Percentiles rank a stretch among this genome's conserved stretches.
These are phyloP conservation scores for Schizonepeta tenuifolia DNA, from an alignment of 257 asterid genomes.

Conservation along the genomic window DNA sequence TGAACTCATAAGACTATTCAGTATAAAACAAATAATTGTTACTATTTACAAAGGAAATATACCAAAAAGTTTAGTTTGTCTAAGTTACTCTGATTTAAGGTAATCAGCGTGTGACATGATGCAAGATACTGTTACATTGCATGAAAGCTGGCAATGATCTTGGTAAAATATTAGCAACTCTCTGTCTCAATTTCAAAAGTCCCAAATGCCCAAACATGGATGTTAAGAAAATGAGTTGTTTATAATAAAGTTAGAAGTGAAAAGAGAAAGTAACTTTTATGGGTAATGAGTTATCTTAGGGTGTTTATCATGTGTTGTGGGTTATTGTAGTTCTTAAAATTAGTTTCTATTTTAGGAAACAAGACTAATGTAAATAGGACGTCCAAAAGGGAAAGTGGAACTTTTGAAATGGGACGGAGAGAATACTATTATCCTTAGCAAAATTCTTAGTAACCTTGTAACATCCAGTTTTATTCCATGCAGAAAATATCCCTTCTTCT, in stretches of 20 bases:
- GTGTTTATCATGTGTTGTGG: too few relatives aligned
- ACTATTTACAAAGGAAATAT: neutral
- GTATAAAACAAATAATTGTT: neutral
- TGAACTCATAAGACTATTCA: constrained; percentile 9
- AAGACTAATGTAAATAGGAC: too few relatives aligned
- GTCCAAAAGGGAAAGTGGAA: too few relatives aligned
- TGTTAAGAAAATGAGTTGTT: too few relatives aligned
- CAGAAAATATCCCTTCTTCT: neutral
- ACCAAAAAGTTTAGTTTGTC: constrained; percentile 20
- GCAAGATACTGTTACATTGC: constrained; percentile 9
- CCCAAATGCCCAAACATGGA: too few relatives aligned
- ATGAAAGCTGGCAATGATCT: constrained; percentile 6
- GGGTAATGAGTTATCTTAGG: too few relatives aligned
- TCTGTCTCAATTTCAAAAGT: too few relatives aligned
- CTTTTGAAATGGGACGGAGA: too few relatives aligned
- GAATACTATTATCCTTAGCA: neutral
- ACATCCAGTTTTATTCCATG: constrained; percentile 8
- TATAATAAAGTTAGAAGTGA: too few relatives aligned
- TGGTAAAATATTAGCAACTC: constrained; percentile 14
- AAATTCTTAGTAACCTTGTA: neutral
- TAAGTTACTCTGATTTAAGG: constrained; percentile 13
- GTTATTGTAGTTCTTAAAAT: too few relatives aligned
- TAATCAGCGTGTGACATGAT: constrained; percentile 17
- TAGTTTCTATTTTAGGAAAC: too few relatives aligned
- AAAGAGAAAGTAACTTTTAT: too few relatives aligned